phyloP scores from a whole-genome alignment of 2,329 filamentous ascomycete species.

The Aphanoascus verrucosus region DNA sequence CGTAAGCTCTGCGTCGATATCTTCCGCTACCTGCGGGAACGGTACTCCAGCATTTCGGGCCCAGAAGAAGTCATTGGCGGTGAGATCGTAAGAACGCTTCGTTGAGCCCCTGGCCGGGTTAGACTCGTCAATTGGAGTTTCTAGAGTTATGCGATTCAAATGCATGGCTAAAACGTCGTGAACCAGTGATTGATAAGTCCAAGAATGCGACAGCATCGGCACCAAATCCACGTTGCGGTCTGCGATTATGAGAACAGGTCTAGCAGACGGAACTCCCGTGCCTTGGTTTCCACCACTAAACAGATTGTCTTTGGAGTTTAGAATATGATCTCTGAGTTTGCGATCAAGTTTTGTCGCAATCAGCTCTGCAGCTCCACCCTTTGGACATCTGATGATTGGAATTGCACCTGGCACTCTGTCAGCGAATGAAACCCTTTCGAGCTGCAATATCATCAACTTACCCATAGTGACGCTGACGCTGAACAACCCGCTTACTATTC shows the following conservation, averaged over 20 bases:
- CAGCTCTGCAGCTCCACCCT: conserved; percentile 84
- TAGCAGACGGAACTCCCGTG: conserved; percentile 55
- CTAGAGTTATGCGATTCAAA: conserved; percentile 88
- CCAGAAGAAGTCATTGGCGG: conserved; percentile 92
- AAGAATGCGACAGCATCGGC: conserved; percentile 97
- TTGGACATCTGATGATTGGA: conserved; percentile 89
- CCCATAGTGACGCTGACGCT: conserved; percentile 98
- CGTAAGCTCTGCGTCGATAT: conserved; percentile 86
- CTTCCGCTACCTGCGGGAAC: conserved; percentile 91
- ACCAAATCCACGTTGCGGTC: conserved; percentile 93
- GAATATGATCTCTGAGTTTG: conserved; percentile 87
- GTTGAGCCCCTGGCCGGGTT: conserved; percentile 63
- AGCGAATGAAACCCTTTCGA: conserved; percentile 15
- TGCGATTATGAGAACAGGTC: conserved; percentile 84
- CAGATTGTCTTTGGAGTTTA: conserved; percentile 96
- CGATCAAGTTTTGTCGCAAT: conserved; percentile 89
- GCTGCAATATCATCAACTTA: conserved; percentile 29
- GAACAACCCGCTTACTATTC: conserved; percentile 91
- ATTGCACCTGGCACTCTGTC: conserved; percentile 55
- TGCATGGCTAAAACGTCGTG: conserved; percentile 68
- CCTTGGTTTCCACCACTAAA: conserved; percentile 56
- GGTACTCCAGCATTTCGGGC: conserved; percentile 78
- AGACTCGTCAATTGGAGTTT: conserved; percentile 66
- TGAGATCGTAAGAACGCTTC: conserved; percentile 85
- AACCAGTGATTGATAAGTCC: conserved; percentile 79